Conservation (phyloP, 352 stramenopile species). For the Blastocystis sp. region DNA sequence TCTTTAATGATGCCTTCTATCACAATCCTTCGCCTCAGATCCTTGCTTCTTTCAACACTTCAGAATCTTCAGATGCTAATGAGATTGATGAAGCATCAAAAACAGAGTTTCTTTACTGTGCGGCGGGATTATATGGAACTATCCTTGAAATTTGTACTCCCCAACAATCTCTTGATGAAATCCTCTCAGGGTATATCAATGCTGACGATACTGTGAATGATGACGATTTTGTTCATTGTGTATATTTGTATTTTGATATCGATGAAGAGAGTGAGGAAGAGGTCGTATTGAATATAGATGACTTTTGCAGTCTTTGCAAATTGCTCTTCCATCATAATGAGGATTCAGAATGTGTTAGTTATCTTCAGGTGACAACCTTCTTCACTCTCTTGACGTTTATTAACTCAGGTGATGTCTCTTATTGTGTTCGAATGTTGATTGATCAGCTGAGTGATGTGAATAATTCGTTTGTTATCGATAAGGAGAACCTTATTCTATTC, state of each 20-base stretch:
- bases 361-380: not conserved
- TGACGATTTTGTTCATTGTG: not conserved
- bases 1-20: constrained; percentile 1
- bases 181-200: not conserved
- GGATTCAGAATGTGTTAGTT: not conserved
- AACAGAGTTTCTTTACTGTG: not conserved
- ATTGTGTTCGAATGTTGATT: not conserved
- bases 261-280: not conserved
- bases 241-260: not conserved
- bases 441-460: not conserved
- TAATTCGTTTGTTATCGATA: not conserved
- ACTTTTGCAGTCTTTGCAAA: not conserved
- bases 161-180: not conserved
- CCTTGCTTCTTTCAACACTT: not conserved
- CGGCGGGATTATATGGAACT: not conserved
- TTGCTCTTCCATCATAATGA: constrained; percentile 10
- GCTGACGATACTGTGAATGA: constrained; percentile 6
- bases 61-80: not conserved
- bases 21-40: not conserved
- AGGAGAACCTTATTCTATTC: not conserved
- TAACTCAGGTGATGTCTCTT: not conserved
- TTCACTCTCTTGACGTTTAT: not conserved
- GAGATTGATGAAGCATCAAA: no score
- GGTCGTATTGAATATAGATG: not conserved
- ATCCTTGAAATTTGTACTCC: not conserved